Evolutionary conservation across 192 early-diverging fungal species (phyloP), one percentile per base, ranked within the genome.

Genomic region (Backusella luteola): DNA sequence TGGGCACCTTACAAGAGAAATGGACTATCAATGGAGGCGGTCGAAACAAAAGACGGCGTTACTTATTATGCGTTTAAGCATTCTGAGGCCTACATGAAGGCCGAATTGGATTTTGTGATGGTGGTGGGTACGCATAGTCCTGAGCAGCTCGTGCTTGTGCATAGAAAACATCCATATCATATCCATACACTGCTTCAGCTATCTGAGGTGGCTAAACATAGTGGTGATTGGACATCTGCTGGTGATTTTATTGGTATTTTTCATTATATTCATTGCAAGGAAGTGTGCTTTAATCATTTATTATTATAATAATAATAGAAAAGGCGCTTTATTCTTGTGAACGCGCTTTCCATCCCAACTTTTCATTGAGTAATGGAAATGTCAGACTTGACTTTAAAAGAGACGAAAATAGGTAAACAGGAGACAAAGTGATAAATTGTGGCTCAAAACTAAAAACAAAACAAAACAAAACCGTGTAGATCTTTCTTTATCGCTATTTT

Each of bases 261-360:
- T 1, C 14, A 44, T 44, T 39, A 44, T 44, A 4, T 4, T 17
- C 15, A 44, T 17, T 44, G 15, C 15, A 17, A 17, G 2, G 32
- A 5, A 15, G 3, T 56, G 19, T 56, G 52, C 26, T 6, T 56
- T 56, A 23, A 56, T 52, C 17, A 23, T 26, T 4, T 56, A 1
- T 32, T 3, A 32, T 4, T 56, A 56, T 5, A 26, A 52, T 11
- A 26, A 52, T 11, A 14, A 19, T 36, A 76, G 96, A 96, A 71
- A 86, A 91, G n/a, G 95, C 95, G 26, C 80, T 98, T n/a, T 97
- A 86, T 85, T 88, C 93, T 6, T 96, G 94, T 73, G 97, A 98
- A 84, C 84, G 85, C 11, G 85, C 90, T 35, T 93, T 97, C 82
- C 92, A 93, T 81, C 82, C 93, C 14, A 78, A 90, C 41, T 97